phyloP scores from a whole-genome alignment of 2,329 filamentous ascomycete species.

The Fusarium incarnatum region DNA sequence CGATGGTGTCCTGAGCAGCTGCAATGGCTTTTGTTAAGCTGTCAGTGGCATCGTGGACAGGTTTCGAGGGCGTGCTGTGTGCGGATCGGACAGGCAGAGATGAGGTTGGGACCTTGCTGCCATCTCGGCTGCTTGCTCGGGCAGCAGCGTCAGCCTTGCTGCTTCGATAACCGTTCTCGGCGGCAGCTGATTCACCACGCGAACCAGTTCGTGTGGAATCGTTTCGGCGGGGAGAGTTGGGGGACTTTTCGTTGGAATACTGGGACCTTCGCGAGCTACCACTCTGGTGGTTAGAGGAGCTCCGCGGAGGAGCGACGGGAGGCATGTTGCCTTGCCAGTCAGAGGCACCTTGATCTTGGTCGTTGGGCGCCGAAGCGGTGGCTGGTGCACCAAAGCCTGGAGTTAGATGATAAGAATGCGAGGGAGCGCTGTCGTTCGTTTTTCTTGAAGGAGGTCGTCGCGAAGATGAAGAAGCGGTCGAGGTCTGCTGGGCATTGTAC shows the following conservation, averaged over 20 bases:
- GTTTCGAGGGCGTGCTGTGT: conserved; percentile 60
- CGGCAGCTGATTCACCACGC: conserved; percentile 48
- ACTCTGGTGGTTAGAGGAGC: conserved; percentile 74
- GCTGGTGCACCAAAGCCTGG: conserved; percentile 62
- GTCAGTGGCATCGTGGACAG: conserved; percentile 81
- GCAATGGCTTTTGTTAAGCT: conserved; percentile 79
- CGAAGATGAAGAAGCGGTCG: conserved; percentile 63
- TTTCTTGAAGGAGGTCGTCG: conserved; percentile 65
- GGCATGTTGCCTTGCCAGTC: conserved; percentile 71
- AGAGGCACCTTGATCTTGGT: conserved; percentile 58
- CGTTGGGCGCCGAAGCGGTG: conserved; percentile 55
- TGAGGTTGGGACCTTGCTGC: conserved; percentile 52
- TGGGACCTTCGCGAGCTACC: conserved; percentile 59
- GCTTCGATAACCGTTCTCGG: conserved; percentile 49
- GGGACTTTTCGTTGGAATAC: conserved; percentile 59
- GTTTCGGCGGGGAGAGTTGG: conserved; percentile 57
- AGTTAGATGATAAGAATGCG: conserved; percentile 51
- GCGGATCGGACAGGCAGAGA: conserved; percentile 60
- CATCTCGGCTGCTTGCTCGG: conserved; percentile 56
- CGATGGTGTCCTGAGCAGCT: conserved; percentile 49
- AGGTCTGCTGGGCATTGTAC: conserved; percentile 66
- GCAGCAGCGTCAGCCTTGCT: conserved; percentile 55
- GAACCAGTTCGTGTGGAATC: conserved; percentile 53
- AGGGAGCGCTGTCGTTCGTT: conserved; percentile 62
- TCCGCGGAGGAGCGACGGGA: conserved; percentile 81